These are phyloP conservation scores for Boletus reticuloceps DNA, from an alignment of 768 basidiomycete genomes.

Conservation along the genomic window DNA sequence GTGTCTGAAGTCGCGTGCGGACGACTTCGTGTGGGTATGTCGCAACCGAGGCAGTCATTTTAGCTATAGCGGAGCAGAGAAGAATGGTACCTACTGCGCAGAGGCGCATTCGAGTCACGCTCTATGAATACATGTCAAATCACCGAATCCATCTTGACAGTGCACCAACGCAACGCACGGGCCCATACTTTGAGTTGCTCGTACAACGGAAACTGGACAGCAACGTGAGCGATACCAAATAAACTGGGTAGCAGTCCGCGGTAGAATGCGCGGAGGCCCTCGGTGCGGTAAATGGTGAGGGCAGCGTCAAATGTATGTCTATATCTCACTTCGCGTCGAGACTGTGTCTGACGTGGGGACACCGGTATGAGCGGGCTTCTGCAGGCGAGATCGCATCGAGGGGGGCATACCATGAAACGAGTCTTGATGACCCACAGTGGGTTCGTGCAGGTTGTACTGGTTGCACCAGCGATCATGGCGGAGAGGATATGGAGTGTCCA, in stretches of 20 bases:
- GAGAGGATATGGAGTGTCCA: constrained; percentile 90
- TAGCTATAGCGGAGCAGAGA: constrained; percentile 86
- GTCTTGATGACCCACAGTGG: constrained; percentile 99
- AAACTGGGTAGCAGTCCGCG: constrained; percentile 91
- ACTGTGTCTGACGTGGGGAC: constrained; percentile 66
- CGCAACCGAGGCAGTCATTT: constrained; percentile 93
- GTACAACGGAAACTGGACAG: constrained; percentile 96
- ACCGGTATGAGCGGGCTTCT: constrained; percentile 5
- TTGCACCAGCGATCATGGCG: constrained; percentile 93
- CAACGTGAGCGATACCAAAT: constrained; percentile 91
- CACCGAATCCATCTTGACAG: not conserved
- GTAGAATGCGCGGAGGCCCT: constrained; percentile 89
- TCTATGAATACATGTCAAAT: constrained; percentile 16
- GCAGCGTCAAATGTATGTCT: constrained; percentile 90
- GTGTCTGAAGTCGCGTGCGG: constrained; percentile 95
- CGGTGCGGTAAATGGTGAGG: constrained; percentile 81
- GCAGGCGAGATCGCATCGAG: not conserved
- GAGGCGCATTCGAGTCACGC: constrained; percentile 29
- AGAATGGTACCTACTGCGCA: constrained; percentile 58
- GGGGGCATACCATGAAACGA: constrained; percentile 85
- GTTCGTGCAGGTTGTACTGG: constrained; percentile 91
- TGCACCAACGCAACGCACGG: constrained; percentile 52
- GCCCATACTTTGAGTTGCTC: constrained; percentile 86
- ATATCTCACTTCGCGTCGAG: constrained; percentile 73
- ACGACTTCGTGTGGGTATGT: constrained; percentile 99